These are phyloP conservation scores for Boechera stricta DNA, from an alignment of 345 rosid species.

Conservation along the genomic window DNA sequence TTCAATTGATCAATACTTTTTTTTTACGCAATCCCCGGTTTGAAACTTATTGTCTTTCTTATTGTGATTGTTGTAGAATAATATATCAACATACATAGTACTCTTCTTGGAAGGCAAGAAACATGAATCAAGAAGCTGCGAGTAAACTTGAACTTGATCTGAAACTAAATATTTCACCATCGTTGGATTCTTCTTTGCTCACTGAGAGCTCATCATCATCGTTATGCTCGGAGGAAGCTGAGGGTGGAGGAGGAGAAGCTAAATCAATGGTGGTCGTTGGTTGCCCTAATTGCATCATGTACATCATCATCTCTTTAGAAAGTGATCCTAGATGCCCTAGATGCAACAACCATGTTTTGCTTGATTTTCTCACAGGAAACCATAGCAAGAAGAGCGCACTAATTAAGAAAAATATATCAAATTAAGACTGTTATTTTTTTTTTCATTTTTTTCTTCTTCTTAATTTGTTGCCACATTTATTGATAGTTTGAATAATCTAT, in stretches of 20 bases:
- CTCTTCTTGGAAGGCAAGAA: constrained; percentile 33
- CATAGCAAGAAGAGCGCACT: constrained; percentile 17
- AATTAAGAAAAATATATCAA: neutral
- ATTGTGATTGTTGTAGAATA: neutral
- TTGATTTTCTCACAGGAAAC: constrained; percentile 42
- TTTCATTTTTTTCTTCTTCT: neutral
- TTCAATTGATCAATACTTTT: neutral
- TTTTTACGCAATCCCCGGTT: neutral
- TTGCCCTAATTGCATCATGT: constrained; percentile 46
- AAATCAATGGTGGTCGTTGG: constrained; percentile 50
- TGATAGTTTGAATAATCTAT: constrained; percentile 13
- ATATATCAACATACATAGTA: constrained; percentile 3
- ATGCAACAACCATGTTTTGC: constrained; percentile 47
- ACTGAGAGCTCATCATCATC: constrained; percentile 43
- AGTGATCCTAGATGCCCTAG: constrained; percentile 48
- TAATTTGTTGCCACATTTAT: constrained; percentile 21
- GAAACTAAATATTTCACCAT: constrained; percentile 24
- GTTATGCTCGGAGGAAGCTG: constrained; percentile 40
- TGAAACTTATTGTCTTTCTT: constrained; percentile 1
- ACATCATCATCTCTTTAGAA: constrained; percentile 44
- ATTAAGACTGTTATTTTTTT: constrained; percentile 1
- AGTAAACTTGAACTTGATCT: constrained; percentile 43
- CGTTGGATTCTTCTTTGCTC: constrained; percentile 40
- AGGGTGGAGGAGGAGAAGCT: constrained; percentile 39
- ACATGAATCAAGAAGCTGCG: constrained; percentile 39